Percentiles rank a stretch among this genome's conserved stretches.
phyloP scores from a whole-genome alignment of 2,329 filamentous ascomycete species.

The Penicillium glabrum region DNA sequence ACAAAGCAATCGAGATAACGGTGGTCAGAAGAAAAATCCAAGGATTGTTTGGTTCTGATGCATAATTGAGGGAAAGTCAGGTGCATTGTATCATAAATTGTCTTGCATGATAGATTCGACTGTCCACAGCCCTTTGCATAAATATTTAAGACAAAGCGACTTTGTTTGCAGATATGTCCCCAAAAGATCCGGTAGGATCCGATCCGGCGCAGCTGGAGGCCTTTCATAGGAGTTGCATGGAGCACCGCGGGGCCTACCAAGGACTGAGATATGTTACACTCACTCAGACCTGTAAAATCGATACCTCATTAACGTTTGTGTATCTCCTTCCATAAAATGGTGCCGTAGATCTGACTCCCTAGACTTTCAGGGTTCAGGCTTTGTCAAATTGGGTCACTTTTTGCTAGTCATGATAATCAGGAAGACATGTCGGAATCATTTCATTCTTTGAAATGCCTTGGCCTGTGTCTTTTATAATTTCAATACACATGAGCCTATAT shows the following conservation, averaged over 20 bases:
- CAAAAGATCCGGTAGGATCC: background rate
- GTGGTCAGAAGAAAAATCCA: too few relatives aligned
- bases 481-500: too few relatives aligned
- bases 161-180: background rate
- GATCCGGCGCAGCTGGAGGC: background rate
- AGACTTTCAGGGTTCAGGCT: background rate
- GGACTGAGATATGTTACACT: background rate
- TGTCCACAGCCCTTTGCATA: background rate
- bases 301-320: background rate
- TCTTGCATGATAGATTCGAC: background rate
- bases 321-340: background rate
- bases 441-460: too few relatives aligned
- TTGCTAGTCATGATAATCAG: too few relatives aligned
- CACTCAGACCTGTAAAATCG: background rate
- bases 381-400: accelerated
- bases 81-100: background rate
- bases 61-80: background rate
- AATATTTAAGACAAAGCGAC: background rate
- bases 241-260: background rate
- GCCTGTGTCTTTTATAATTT: too few relatives aligned
- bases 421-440: too few relatives aligned
- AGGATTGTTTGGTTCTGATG: accelerated
- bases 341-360: too few relatives aligned
- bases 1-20: background rate
- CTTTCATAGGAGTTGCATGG: background rate